Base-by-base conservation (phyloP, 169 alveolate genomes). In the Eimeria brunetti region DNA sequence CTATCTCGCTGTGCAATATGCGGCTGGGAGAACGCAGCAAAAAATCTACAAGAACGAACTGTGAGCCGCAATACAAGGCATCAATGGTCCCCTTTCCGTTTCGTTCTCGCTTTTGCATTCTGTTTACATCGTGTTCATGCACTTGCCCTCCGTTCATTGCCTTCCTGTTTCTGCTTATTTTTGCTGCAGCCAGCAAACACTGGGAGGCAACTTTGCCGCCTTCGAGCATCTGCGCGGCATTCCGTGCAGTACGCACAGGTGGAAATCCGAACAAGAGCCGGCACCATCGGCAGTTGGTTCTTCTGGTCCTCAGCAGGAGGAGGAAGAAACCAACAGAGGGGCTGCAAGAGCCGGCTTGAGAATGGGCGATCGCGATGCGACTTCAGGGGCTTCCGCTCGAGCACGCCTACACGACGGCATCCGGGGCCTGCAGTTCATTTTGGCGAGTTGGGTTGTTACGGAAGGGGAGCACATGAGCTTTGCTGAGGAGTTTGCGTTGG, bases 391-490 rank as follows among this genome's bases (percentile, higher is more conserved):
- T 51, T 56, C 51, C 0, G 64, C 75, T 56, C 89, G 73, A 33
- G 89, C 71, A 30, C 89, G 91, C 27, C 80, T 85, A 49, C 80
- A 85, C 60, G 91, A 85, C 78, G 91, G 64, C 36, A 46, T 85
- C 16, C 12, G 91, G 58, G 91, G 91, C 33, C 44, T 85, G 60
- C 91, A 85, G 58, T 60, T 85, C 60, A 36, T 85, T 33, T 60
- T 85, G 38, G 91, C 91, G 80, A 85, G 80, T 60, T 85, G 91
- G 91, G 91, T 85, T 36, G 60, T 85, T 22, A 85, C 91, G 58
- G 46, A 20, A 9, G 46, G 56, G n/a, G 91, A 85, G 80, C 36
- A 41, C 41, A 56, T 85, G 91, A 85, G 58, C 80, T 36, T 36
- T 38, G 91, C 78, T n/a, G 91, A 85, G n/a, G 33, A 33, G 62